Evolutionary conservation across 345 rosid genomes (phyloP).

Genomic region (Populus pruinosa): DNA sequence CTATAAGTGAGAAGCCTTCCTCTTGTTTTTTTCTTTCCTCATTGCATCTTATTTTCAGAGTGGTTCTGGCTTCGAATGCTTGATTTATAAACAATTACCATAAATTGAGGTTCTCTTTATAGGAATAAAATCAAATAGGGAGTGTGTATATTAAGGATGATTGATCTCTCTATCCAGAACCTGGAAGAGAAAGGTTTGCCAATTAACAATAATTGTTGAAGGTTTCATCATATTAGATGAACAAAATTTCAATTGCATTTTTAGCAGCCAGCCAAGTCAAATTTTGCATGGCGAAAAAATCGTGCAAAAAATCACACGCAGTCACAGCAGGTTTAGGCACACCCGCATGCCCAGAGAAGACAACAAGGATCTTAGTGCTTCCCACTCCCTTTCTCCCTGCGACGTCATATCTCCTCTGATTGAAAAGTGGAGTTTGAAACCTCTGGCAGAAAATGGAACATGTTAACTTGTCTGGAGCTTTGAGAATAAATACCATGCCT

Average conservation of each 20-base stretch:
- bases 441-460: not conserved
- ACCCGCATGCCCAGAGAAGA: no score
- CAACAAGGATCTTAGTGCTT: no score
- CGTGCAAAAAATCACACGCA: not conserved
- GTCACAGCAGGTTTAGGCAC: no score
- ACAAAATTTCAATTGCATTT: not conserved
- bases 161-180: not conserved
- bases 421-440: not conserved
- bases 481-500: conserved; percentile 4
- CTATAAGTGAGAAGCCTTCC: conserved; percentile 15
- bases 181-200: not conserved
- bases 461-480: not conserved
- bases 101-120: not conserved
- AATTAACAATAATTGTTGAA: not conserved
- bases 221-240: not conserved
- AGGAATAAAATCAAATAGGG: conserved; percentile 13
- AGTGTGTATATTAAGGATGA: not conserved
- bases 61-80: not conserved
- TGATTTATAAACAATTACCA: not conserved
- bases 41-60: not conserved
- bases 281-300: not conserved
- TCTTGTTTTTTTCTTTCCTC: conserved; percentile 21
- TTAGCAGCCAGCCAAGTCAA: not conserved
- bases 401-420: not conserved
- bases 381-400: no score